phyloP scores from a whole-genome alignment of 1,284 basidiomycete species.

The Wolfiporia cocos region DNA sequence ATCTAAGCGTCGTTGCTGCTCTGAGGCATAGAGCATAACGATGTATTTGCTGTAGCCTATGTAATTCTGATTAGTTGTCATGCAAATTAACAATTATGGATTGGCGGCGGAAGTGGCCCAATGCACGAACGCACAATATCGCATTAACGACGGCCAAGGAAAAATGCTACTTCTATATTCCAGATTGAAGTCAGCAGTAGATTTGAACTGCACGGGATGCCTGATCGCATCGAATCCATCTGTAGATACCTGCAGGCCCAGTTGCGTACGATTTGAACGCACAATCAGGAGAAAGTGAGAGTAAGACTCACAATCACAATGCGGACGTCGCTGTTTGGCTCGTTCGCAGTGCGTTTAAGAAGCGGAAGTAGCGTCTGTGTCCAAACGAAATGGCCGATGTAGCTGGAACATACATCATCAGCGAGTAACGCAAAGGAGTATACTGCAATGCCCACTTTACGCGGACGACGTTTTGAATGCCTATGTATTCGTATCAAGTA shows the following conservation, averaged over 20 bases:
- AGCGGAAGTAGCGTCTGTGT: slow-evolving; percentile 43
- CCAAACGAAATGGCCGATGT: slow-evolving; percentile 40
- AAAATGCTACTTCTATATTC: slow-evolving; percentile 24
- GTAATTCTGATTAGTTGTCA: neutral
- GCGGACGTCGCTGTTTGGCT: slow-evolving; percentile 43
- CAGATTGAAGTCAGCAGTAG: slow-evolving; percentile 33
- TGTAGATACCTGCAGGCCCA: slow-evolving; percentile 10
- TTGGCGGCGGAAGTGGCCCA: too few species aligned
- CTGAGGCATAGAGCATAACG: slow-evolving; percentile 20
- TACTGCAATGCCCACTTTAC: slow-evolving; percentile 35
- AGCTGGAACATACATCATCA: slow-evolving; percentile 24
- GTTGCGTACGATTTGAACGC: neutral
- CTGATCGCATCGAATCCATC: slow-evolving; percentile 17
- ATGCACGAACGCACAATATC: slow-evolving; percentile 4
- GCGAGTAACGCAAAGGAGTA: too few species aligned
- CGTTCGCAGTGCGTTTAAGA: slow-evolving; percentile 36
- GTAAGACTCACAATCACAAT: slow-evolving; percentile 38
- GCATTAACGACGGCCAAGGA: slow-evolving; percentile 10
- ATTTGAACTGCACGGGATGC: slow-evolving; percentile 25
- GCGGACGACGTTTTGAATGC: slow-evolving; percentile 32
- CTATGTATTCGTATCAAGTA: slow-evolving; percentile 14
- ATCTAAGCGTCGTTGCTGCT: slow-evolving; percentile 24
- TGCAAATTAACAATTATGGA: neutral
- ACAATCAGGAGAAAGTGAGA: too few species aligned
- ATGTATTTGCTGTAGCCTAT: slow-evolving; percentile 26